phyloP scores from a whole-genome alignment of 164 flowering plant species.

The Berberis thunbergii region DNA sequence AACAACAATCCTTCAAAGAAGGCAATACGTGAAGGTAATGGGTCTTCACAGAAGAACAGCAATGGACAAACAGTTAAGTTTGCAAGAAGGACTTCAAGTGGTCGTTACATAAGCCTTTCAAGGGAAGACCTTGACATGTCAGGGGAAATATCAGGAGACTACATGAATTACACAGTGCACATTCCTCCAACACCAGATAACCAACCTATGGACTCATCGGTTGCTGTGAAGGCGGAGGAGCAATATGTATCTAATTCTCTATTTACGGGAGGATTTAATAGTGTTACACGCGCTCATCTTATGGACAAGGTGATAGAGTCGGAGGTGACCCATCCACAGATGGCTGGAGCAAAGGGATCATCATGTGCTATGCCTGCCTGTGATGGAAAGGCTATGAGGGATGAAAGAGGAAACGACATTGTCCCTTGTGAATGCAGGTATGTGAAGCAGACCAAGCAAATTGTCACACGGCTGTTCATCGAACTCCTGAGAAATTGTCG shows the following conservation, averaged over 20 bases:
- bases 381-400: slow-evolving; percentile 63
- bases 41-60: slow-evolving; percentile 18
- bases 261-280: slow-evolving; percentile 66
- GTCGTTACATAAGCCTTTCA: slow-evolving; percentile 53
- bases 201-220: slow-evolving; percentile 58
- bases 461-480: too few species aligned
- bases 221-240: slow-evolving; percentile 63
- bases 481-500: too few species aligned
- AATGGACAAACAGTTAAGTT: slow-evolving; percentile 49
- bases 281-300: slow-evolving; percentile 59
- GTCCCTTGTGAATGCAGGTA: slow-evolving; percentile 68
- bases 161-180: slow-evolving; percentile 64
- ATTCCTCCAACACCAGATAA: slow-evolving; percentile 74
- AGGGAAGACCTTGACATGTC: slow-evolving; percentile 67
- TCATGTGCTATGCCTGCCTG: slow-evolving; percentile 50
- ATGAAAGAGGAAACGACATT: slow-evolving; percentile 47
- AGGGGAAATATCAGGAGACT: slow-evolving; percentile 56
- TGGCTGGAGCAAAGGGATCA: slow-evolving; percentile 57
- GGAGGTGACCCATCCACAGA: slow-evolving; percentile 50
- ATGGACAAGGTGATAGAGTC: slow-evolving; percentile 76
- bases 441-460: not conserved
- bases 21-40: slow-evolving; percentile 22
- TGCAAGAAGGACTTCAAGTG: slow-evolving; percentile 60
- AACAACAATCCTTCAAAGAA: slow-evolving; percentile 33
- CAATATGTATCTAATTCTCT: slow-evolving; percentile 66